Base-by-base conservation (phyloP, 345 rosid genomes). In the Camelina sativa region DNA sequence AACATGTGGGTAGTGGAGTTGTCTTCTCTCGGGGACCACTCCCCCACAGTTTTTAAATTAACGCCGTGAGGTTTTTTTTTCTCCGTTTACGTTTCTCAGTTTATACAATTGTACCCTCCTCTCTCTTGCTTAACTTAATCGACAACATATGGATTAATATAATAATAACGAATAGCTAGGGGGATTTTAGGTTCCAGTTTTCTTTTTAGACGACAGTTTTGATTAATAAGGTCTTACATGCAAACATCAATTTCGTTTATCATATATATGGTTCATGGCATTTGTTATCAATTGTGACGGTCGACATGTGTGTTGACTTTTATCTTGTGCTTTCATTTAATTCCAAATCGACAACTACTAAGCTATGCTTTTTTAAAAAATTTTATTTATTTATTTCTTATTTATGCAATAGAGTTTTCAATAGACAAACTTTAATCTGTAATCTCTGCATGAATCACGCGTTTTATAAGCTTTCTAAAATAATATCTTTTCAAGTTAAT, bases 1-100 rank as follows among this genome's bases (percentile, higher is more conserved):
- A 63, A 69, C 68, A 69, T 69, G 80, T 69, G 75, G 71, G 11
- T 62, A 60, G 76, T 70, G 80, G 76, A 64, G 67, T 65, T 76
- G 71, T 76, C 71, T 56, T 37, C 6, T 5, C 9, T 16, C 15
- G 16, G 75, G 75, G 76, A 28, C 76, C 80, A 76, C 60, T 48
- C 2, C 37, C 7, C 7, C 30, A 28, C 61, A 16, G 44, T 43
- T 8, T 56, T 56, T 34, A 34, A 16, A 19, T 3, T 62, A 56
- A 69, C 80, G 53, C 71, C 75, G 75, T 69, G 43, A 40, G 43
- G 12, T 11, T 43, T 4, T 28, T 43, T 28, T 43, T 43, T 7
- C 48, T 43, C 72, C 76, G 75, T 62, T 40, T 37, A 8, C 53
- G n/a, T 76, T 69, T 62, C 1, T 9, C 28, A 1, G 8, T 34